A percentile compares a stretch with the other conserved stretches of the same genome.
Conservation (phyloP, 2,329 filamentous ascomycete genomes). For the Xylariaceae sp. region DNA sequence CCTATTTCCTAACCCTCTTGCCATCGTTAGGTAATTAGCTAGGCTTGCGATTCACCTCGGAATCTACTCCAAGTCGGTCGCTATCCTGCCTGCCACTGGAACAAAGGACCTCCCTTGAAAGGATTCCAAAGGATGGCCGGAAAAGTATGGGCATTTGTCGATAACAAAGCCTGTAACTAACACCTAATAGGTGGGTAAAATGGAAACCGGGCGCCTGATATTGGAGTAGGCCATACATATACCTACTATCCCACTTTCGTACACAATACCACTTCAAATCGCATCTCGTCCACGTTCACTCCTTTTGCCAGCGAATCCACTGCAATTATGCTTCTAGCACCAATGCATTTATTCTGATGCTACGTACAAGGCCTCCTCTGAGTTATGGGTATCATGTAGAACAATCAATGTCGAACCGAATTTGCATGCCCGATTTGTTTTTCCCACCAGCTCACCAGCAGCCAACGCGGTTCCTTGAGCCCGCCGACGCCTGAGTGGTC, state of each 20-base stretch:
- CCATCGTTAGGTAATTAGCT: too few relatives aligned
- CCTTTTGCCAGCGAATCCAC: background rate
- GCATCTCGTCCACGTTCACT: background rate
- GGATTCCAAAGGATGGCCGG: too few relatives aligned
- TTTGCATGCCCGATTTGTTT: background rate
- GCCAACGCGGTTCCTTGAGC: background rate
- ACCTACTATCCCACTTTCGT: too few relatives aligned
- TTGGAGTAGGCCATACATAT: too few relatives aligned
- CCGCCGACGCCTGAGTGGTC: background rate
- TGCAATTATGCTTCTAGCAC: background rate
- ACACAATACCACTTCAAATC: background rate
- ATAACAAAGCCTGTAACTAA: too few relatives aligned
- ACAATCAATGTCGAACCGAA: constrained; percentile 1
- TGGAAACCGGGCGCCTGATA: too few relatives aligned
- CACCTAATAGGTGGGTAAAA: too few relatives aligned
- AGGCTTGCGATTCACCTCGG: too few relatives aligned
- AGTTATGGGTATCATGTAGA: constrained; percentile 19
- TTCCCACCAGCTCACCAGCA: background rate
- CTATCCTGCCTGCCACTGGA: too few relatives aligned
- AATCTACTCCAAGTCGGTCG: too few relatives aligned
- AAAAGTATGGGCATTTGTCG: background rate
- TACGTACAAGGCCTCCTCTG: background rate
- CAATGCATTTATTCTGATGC: background rate
- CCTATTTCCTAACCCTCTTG: too few relatives aligned
- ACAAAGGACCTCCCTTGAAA: too few relatives aligned